phyloP scores from a whole-genome alignment of 2,329 filamentous ascomycete species.

The Venturia aucupariae region DNA sequence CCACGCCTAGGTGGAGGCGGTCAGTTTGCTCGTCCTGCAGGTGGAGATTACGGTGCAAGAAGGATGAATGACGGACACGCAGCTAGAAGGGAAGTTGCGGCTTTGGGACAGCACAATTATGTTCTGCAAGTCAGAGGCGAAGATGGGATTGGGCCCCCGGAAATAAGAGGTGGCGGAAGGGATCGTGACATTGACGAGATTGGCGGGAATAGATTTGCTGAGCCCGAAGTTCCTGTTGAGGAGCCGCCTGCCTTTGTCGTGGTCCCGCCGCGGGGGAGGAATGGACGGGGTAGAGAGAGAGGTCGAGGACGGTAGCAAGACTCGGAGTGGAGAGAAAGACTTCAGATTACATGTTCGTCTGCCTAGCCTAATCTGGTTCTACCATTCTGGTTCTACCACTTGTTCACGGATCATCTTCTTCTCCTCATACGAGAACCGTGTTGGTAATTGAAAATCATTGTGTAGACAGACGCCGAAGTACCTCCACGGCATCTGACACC shows the following conservation, averaged over 20 bases:
- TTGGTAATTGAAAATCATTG: too few species aligned
- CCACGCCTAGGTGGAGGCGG: background rate
- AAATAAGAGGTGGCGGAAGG: background rate
- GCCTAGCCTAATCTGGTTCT: too few species aligned
- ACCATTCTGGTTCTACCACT: too few species aligned
- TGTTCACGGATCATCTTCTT: too few species aligned
- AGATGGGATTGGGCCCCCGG: background rate
- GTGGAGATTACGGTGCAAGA: background rate
- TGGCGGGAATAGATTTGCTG: background rate
- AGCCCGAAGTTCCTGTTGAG: background rate
- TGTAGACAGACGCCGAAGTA: too few species aligned
- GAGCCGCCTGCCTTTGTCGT: background rate
- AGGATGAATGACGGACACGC: background rate
- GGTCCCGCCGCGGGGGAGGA: background rate
- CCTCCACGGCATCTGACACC: too few species aligned
- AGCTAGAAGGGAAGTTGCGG: background rate
- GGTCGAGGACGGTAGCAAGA: background rate
- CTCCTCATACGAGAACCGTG: too few species aligned
- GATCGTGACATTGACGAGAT: background rate
- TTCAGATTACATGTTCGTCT: too few species aligned
- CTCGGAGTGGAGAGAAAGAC: background rate
- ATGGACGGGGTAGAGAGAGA: background rate
- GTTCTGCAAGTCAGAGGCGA: background rate
- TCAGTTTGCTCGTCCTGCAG: background rate
- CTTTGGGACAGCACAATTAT: background rate